Percentiles rank a stretch among this genome's conserved stretches.
These are phyloP conservation scores for Excoecaria agallocha DNA, from an alignment of 345 rosid species.

Conservation along the genomic window DNA sequence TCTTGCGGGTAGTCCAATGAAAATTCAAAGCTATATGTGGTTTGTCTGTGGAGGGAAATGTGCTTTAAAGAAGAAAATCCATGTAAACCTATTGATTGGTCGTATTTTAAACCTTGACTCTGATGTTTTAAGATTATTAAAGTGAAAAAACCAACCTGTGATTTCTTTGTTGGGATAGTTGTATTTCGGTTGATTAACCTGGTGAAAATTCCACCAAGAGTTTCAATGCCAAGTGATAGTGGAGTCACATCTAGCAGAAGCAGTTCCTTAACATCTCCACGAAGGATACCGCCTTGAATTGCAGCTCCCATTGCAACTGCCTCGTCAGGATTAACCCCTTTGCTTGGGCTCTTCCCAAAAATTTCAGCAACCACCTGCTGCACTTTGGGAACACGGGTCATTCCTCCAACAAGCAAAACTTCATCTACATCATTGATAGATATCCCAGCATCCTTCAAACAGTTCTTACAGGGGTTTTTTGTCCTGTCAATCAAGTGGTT, in stretches of 20 bases:
- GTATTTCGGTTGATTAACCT: slow-evolving; percentile 72
- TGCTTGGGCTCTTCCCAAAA: background rate
- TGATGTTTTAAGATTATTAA: too few relatives aligned
- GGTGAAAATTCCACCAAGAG: slow-evolving; percentile 83
- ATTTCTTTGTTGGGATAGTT: slow-evolving; percentile 86
- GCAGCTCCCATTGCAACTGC: slow-evolving; percentile 8
- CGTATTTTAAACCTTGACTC: too few relatives aligned
- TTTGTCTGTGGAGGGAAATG: too few relatives aligned
- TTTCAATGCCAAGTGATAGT: slow-evolving; percentile 79
- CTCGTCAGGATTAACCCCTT: background rate
- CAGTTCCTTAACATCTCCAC: slow-evolving; percentile 89
- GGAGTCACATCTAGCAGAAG: slow-evolving; percentile 90
- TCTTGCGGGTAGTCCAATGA: too few relatives aligned
- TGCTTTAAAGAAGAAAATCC: too few relatives aligned
- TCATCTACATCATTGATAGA: background rate
- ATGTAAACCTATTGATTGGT: too few relatives aligned
- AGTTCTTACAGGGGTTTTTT: background rate
- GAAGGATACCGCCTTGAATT: slow-evolving; percentile 77
- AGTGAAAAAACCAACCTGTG: slow-evolving; percentile 77
- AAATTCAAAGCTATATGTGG: too few relatives aligned
- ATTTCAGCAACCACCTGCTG: background rate
- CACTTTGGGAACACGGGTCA: background rate
- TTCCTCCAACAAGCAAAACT: background rate
- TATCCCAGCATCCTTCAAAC: background rate
- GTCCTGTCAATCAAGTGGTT: too few relatives aligned